phyloP scores from a whole-genome alignment of 1,284 basidiomycete species.

The Ganoderma leucocontextum region DNA sequence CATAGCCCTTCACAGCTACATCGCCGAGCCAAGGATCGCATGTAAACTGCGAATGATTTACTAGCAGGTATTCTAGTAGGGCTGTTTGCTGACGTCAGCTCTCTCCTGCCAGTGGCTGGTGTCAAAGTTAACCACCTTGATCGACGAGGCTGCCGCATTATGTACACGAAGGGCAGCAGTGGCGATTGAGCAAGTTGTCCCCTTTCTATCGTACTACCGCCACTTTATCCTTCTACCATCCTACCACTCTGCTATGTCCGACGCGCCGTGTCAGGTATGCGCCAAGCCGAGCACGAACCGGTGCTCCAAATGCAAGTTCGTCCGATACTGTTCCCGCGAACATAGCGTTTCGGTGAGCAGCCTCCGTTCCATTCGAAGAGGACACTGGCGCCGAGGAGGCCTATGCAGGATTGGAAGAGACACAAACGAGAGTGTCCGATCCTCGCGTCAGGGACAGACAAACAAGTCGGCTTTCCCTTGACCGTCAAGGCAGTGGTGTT shows the following conservation, averaged over 20 bases:
- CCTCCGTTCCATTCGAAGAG: background rate
- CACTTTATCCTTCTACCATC: background rate
- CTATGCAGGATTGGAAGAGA: conserved; percentile 19
- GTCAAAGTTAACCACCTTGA: too few relatives aligned
- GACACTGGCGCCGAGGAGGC: background rate
- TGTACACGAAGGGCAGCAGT: background rate
- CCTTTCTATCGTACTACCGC: background rate
- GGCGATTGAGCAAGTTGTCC: too few relatives aligned
- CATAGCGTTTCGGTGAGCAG: conserved; percentile 1
- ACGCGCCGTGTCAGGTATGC: background rate
- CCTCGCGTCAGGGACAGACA: conserved; percentile 5
- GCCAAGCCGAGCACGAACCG: background rate
- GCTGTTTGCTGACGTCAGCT: too few relatives aligned
- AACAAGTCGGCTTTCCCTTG: conserved; percentile 8
- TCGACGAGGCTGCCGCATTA: background rate
- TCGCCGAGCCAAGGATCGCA: too few relatives aligned
- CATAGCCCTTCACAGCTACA: too few relatives aligned
- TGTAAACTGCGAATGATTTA: too few relatives aligned
- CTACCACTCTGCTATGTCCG: background rate
- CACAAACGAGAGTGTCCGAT: conserved; percentile 13
- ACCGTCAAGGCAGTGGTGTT: conserved; percentile 17
- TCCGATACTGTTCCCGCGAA: conserved; percentile 1
- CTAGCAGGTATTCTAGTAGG: too few relatives aligned
- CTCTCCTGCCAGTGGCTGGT: too few relatives aligned
- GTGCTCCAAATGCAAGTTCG: conserved; percentile 6